Percentiles rank a stretch among this genome's conserved stretches.
Evolutionary conservation across 2,329 filamentous ascomycete species (phyloP).

Genomic region (Gaeumannomyces sp.): DNA sequence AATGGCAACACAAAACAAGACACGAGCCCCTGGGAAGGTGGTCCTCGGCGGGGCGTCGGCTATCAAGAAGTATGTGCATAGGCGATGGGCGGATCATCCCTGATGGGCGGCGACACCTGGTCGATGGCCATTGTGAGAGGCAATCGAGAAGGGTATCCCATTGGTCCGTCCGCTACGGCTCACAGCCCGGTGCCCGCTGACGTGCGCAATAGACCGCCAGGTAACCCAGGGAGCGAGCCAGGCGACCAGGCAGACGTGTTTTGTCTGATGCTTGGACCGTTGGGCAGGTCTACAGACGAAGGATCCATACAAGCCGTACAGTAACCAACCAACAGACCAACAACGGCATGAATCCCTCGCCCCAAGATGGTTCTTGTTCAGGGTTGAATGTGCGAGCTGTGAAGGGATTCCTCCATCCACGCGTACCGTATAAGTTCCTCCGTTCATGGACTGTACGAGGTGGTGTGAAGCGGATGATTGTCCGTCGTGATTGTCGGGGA

Average conservation of each 20-base stretch:
- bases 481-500: too few relatives aligned
- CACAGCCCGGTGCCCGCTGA: background rate
- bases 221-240: background rate
- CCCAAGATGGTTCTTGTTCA: background rate
- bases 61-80: too few relatives aligned
- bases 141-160: background rate
- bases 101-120: background rate
- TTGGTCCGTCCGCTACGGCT: background rate
- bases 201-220: background rate
- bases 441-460: background rate
- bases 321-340: background rate
- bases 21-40: too few relatives aligned
- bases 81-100: too few relatives aligned
- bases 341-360: background rate
- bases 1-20: too few relatives aligned
- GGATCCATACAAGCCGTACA: background rate
- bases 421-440: background rate
- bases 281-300: too few relatives aligned
- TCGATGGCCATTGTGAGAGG: background rate
- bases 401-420: background rate
- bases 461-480: background rate
- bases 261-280: background rate
- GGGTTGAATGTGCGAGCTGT: background rate
- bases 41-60: too few relatives aligned
- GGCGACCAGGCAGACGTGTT: too few relatives aligned